Conservation (phyloP, 805 yeast genomes). For the Isabelozyma gotoi region DNA sequence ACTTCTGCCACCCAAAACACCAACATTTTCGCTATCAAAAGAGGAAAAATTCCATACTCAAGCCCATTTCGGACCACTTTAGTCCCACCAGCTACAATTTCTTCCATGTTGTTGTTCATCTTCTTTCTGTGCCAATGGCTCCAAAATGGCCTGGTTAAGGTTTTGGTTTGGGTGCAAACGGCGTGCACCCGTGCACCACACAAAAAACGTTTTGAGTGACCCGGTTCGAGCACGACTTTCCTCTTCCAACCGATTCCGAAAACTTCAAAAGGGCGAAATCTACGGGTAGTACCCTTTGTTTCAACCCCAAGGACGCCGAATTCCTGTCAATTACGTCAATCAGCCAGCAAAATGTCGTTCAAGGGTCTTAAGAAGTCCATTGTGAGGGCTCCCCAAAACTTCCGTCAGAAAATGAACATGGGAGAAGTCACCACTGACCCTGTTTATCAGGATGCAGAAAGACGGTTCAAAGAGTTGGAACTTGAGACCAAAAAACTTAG, state of each 20-base stretch:
- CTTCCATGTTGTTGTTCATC: neutral
- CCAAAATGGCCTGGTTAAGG: no score
- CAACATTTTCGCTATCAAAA: neutral
- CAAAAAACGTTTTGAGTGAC: neutral
- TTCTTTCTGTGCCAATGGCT: neutral
- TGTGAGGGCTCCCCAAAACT: slow-evolving; percentile 85
- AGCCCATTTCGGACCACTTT: neutral
- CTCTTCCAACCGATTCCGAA: neutral
- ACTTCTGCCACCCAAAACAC: neutral
- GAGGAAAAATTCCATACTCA: neutral
- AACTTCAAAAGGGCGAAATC: neutral
- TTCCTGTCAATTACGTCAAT: neutral
- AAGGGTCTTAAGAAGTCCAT: slow-evolving; percentile 83
- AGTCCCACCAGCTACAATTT: neutral
- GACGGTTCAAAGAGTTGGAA: slow-evolving; percentile 92
- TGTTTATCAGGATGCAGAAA: slow-evolving; percentile 92
- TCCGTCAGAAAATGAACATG: slow-evolving; percentile 90
- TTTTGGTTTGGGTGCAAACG: neutral
- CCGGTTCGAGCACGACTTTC: neutral
- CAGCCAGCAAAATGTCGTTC: slow-evolving; percentile 61
- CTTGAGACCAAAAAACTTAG: slow-evolving; percentile 83
- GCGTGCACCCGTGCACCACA: neutral
- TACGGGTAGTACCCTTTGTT: neutral
- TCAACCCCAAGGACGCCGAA: neutral
- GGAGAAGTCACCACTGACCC: slow-evolving; percentile 65